Evolutionary conservation across 768 basidiomycete genomes (phyloP), one percentile per base, ranked within the genome.

Genomic region (Russula emetica): DNA sequence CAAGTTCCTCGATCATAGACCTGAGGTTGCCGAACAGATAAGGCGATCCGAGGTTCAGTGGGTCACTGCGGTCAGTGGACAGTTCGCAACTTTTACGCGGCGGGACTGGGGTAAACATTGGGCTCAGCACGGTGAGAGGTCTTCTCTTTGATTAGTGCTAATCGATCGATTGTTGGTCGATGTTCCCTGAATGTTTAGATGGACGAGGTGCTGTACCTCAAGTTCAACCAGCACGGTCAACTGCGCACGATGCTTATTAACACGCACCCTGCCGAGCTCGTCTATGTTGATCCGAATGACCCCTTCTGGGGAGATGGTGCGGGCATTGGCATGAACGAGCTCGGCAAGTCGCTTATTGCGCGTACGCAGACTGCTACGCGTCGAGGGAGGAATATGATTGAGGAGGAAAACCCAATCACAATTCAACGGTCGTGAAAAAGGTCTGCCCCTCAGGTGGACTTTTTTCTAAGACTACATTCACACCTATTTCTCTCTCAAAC

Each of bases 161-260:
- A 9, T 10, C 11, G n/a, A 5, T 22, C 20, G 22, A 22, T 47
- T 11, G 4, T 22, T 22, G 11, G 45, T 45, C 36, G 34, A 24
- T 64, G 32, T 66, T 18, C 53, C 45, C 54, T 56, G 6, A 0
- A 13, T 36, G 5, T 18, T 55, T 53, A 88, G 88, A 82, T 89
- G 83, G 83, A 87, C 47, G 82, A 86, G 8, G 87, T 86, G 38
- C 68, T 90, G 53, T 79, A 79, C 64, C 69, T 78, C 64, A 93
- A 93, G 71, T 86, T 92, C 68, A 79, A 75, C 51, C 90, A 92
- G 74, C 87, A 93, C 70, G 75, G 80, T 0, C 75, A 80, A 45
- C 72, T 92, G 58, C 81, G 84, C 42, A 63, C 64, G 32, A 70
- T 82, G 69, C 79, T 92, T 16, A 70, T 89, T 26, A 70, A 72